Conservation (phyloP, 1,284 basidiomycete species). For the Microbotryum silenes-acaulis region DNA sequence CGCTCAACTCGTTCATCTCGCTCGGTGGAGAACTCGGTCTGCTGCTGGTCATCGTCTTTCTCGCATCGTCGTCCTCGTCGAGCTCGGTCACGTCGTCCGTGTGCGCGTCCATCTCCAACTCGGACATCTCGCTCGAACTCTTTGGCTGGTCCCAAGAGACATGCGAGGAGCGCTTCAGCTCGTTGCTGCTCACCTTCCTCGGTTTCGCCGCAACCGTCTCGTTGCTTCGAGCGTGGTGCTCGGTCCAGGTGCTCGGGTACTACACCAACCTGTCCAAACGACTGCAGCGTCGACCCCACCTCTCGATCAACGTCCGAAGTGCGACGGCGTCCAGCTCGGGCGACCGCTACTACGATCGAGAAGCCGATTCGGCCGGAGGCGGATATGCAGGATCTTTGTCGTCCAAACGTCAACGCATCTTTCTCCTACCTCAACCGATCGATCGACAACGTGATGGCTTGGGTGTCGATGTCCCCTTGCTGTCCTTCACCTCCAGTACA, state of each 20-base stretch:
- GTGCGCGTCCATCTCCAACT: conserved; percentile 15
- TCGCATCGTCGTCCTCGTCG: background rate
- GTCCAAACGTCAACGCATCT: conserved; percentile 2
- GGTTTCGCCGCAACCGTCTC: background rate
- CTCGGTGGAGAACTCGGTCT: conserved; percentile 5
- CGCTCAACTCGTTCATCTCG: conserved; percentile 24
- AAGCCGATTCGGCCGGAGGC: background rate
- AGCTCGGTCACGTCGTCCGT: conserved; percentile 13
- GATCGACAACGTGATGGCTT: background rate
- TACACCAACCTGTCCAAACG: background rate
- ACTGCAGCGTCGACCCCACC: background rate
- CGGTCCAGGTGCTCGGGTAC: conserved; percentile 11
- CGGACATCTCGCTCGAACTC: conserved; percentile 10
- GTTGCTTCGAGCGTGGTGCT: conserved; percentile 4
- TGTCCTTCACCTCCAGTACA: conserved; percentile 17
- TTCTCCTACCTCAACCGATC: conserved; percentile 14
- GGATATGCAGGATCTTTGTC: background rate
- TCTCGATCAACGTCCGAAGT: background rate
- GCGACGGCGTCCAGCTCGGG: background rate
- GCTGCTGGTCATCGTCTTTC: too few relatives aligned
- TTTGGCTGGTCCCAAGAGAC: conserved; percentile 17
- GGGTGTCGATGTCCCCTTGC: conserved; percentile 7
- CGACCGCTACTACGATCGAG: conserved; percentile 9
- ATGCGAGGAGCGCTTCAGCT: conserved; percentile 24
- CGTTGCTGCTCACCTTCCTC: conserved; percentile 3